These are phyloP conservation scores for Aspergillus felis DNA, from an alignment of 2,329 filamentous ascomycete species.

Conservation along the genomic window DNA sequence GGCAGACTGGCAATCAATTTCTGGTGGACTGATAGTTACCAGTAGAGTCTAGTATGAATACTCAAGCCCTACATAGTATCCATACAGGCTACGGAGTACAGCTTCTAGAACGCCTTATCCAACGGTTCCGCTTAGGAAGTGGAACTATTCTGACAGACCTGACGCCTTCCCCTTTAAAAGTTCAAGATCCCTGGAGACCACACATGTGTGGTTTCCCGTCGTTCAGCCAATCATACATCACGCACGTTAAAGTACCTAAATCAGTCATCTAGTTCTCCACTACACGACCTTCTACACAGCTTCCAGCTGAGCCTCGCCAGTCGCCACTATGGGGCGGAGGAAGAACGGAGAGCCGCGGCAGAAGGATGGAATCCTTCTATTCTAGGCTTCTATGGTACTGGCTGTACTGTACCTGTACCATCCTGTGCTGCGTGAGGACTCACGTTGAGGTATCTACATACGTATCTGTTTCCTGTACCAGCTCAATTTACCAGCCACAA, in stretches of 20 bases:
- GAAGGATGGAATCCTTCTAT: background rate
- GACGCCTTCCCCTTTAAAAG: background rate
- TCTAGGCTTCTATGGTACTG: background rate
- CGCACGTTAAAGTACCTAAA: background rate
- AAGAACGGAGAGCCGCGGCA: slow-evolving; percentile 4
- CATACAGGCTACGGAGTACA: background rate
- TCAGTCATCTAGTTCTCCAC: background rate
- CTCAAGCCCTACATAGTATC: background rate
- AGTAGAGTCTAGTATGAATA: background rate
- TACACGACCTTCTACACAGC: background rate
- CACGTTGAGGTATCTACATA: background rate
- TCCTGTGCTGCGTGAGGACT: background rate
- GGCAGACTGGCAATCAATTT: background rate
- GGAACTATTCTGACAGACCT: background rate
- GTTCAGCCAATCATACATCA: background rate
- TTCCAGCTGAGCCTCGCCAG: background rate
- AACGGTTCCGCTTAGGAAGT: background rate
- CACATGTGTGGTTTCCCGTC: background rate
- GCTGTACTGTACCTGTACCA: background rate
- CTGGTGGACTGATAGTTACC: background rate
- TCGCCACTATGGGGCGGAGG: slow-evolving; percentile 6
- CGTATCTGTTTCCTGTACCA: too few species aligned
- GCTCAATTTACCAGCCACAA: background rate
- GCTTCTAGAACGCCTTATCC: background rate
- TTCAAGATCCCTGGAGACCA: background rate